Conservation (phyloP, 176 grass and related monocot genomes). For the Poa annua region DNA sequence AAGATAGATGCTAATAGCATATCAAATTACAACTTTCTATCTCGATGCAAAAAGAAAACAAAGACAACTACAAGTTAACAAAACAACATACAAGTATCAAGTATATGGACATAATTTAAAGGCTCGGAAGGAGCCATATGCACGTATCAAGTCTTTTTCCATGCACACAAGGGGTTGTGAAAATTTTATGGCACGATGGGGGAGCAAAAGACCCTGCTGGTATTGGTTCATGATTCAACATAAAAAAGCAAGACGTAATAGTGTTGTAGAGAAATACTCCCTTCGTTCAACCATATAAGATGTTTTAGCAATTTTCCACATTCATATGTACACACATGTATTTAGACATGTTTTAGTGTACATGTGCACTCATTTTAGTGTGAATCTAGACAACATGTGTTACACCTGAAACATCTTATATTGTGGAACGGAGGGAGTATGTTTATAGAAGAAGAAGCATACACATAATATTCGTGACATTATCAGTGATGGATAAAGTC, state of each 20-base stretch:
- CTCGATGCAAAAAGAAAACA: neutral
- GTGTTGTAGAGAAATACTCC: slow-evolving; percentile 3
- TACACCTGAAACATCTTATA: too few relatives aligned
- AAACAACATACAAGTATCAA: neutral
- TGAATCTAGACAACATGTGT: too few relatives aligned
- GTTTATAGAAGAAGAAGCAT: neutral
- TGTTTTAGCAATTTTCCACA: too few relatives aligned
- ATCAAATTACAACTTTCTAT: neutral
- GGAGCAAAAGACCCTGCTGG: neutral
- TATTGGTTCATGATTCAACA: neutral
- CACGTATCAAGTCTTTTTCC: neutral
- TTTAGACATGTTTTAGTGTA: too few relatives aligned
- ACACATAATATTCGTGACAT: neutral
- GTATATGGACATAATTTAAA: neutral
- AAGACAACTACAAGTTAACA: neutral
- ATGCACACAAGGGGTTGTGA: neutral
- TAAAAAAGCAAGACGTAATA: neutral
- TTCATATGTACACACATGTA: too few relatives aligned
- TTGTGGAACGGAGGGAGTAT: too few relatives aligned
- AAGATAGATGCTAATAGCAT: neutral
- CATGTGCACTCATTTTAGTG: too few relatives aligned
- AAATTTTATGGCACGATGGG: neutral
- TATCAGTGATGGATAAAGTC: neutral
- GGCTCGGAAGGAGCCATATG: neutral
- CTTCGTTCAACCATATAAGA: too few relatives aligned